Percentiles rank a stretch among this genome's conserved stretches.
Evolutionary conservation across 441 rosid genomes (phyloP).

Genomic region (Euphorbia schlechtendalii): DNA sequence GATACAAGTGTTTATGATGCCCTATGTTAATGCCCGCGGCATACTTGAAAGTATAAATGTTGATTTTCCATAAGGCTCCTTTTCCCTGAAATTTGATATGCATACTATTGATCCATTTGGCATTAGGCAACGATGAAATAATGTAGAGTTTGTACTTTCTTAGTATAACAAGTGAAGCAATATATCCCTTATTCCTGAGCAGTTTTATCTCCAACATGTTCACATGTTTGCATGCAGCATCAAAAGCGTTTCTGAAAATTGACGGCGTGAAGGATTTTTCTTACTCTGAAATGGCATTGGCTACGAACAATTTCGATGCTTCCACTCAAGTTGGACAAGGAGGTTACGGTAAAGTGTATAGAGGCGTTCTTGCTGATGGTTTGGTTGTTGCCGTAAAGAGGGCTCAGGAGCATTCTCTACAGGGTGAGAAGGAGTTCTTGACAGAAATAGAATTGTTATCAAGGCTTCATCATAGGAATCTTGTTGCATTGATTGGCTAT

Average conservation of each 20-base stretch:
- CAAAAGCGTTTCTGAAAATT: slow-evolving; percentile 56
- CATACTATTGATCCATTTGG: background rate
- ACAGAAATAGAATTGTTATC: slow-evolving; percentile 84
- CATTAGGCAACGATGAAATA: background rate
- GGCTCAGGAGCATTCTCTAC: slow-evolving; percentile 86
- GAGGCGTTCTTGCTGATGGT: slow-evolving; percentile 63
- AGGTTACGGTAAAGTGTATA: slow-evolving; percentile 91
- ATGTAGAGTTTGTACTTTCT: background rate
- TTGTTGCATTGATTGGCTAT: slow-evolving; percentile 80
- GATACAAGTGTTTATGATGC: too few species aligned
- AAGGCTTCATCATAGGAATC: slow-evolving; percentile 91
- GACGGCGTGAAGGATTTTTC: slow-evolving; percentile 86
- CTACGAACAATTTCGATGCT: slow-evolving; percentile 61
- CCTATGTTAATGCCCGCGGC: background rate
- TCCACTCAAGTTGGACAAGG: slow-evolving; percentile 87
- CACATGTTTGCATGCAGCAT: slow-evolving; percentile 35
- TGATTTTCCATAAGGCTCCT: background rate
- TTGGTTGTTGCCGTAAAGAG: slow-evolving; percentile 78
- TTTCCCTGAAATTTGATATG: background rate
- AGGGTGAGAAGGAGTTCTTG: slow-evolving; percentile 89
- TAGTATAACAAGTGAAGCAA: slow-evolving; percentile 3
- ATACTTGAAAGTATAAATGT: background rate
- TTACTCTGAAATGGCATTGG: slow-evolving; percentile 64
- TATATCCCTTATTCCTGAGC: background rate
- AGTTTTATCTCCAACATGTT: slow-evolving; percentile 14